Base-by-base conservation (phyloP, 495 filamentous ascomycete genomes). In the Trichoderma asperelloides region DNA sequence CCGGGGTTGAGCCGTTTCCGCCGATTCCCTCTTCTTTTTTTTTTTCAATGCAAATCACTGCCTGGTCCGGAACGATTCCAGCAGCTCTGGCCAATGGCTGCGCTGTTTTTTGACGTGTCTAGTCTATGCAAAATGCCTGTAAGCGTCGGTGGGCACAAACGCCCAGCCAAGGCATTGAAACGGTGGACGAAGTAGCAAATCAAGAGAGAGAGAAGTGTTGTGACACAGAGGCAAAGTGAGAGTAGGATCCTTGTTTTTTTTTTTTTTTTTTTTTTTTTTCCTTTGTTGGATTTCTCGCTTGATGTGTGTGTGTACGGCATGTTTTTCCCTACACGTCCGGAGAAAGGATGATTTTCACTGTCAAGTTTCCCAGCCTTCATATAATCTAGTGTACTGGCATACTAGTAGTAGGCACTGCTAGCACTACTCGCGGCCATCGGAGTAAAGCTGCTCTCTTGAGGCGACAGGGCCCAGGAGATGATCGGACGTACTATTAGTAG, bases 1-100 rank as follows among this genome's bases (percentile, higher is more conserved):
- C 47, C 47, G 47, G 21, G 23, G 47, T 51, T 51, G 47, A 51
- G n/a, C 47, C 47, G 47, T 51, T 51, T 51, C 47, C 47, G 47
- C 47, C 47, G 47, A 5, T 7, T 51, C 21, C 0, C 16, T 23
- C 18, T 21, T 51, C 5, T 8, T 37, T 8, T 37, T 4, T 37
- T 7, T 37, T 2, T 4, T 37, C 33, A 2, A 37, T 7, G 33
- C 33, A 37, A 51, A 21, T 51, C 47, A 23, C 18, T 51, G 18
- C 47, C n/a, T 25, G 18, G 47, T 51, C 47, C 47, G 47, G 18
- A 21, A 47, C 15, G 43, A 47, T n/a, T 11, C 47, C 47, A 7
- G 18, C n/a, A 51, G 21, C 18, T 51, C 3, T 25, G 47, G 8
- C 47, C 47, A 51, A 51, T 51, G 18, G 47, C 47, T 23, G 47